Conservation (phyloP, 176 grass and related monocot genomes). For the Avena atlantica region DNA sequence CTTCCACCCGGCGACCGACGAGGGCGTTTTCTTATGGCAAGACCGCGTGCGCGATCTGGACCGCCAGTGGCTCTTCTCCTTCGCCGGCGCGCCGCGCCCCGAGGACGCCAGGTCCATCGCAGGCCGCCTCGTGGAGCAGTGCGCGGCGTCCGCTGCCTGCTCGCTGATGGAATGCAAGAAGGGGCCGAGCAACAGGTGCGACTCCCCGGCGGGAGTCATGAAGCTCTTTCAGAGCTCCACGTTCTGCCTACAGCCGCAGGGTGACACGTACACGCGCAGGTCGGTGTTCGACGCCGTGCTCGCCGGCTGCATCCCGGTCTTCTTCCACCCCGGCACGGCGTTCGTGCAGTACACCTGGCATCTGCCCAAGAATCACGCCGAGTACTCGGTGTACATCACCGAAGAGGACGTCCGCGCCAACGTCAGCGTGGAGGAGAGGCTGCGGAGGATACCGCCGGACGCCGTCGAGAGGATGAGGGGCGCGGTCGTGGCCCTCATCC, state of each 20-base stretch:
- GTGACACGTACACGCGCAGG: constrained; percentile 52
- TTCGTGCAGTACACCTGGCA: constrained; percentile 86
- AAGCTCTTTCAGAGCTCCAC: constrained; percentile 71
- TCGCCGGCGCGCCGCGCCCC: constrained; percentile 59
- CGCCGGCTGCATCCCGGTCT: constrained; percentile 82
- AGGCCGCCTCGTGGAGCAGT: constrained; percentile 61
- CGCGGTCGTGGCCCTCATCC: constrained; percentile 59
- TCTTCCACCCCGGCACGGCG: constrained; percentile 75
- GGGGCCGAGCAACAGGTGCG: constrained; percentile 49
- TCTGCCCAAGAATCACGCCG: constrained; percentile 57
- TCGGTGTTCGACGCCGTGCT: constrained; percentile 72
- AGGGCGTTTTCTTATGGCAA: constrained; percentile 63
- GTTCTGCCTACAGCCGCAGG: constrained; percentile 81
- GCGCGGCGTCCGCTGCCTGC: constrained; percentile 55
- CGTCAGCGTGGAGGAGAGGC: constrained; percentile 61
- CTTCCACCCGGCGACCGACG: constrained; percentile 77
- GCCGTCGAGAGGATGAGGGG: constrained; percentile 59
- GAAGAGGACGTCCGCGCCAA: constrained; percentile 60
- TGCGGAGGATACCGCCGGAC: constrained; percentile 43
- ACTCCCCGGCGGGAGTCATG: constrained; percentile 54
- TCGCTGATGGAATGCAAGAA: constrained; percentile 64
- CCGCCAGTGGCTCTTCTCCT: constrained; percentile 73
- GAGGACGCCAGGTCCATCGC: constrained; percentile 54
- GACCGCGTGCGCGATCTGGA: constrained; percentile 48
- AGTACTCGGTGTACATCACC: constrained; percentile 74